Evolutionary conservation across 2,329 filamentous ascomycete species (phyloP), one percentile per base, ranked within the genome.

Genomic region (Penicillium sp.): DNA sequence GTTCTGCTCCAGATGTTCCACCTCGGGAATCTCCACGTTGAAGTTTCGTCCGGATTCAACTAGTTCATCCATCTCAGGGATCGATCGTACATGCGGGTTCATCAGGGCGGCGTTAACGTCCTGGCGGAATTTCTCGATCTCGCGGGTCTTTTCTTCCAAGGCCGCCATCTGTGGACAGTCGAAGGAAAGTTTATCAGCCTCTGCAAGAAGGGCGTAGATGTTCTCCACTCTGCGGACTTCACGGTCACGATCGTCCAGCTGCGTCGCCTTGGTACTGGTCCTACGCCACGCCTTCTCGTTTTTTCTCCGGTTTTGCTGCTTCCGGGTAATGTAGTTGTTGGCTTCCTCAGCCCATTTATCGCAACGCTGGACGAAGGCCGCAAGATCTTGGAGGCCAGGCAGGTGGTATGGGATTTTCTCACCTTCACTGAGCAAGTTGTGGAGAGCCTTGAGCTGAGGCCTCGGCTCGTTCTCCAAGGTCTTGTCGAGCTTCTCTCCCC

Each of bases 311-410:
- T 93, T 94, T 66, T 95, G 90, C 69, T 95, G 90, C 70, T 98
- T 98, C 53, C 92, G 85, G 42, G 92, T 89, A 57, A 89, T 95
- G 70, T 93, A 98, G 60, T 85, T 89, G 56, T 86, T 92, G 49
- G 92, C 92, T 68, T 96, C 90, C 56, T 96, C 92, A 47, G 95
- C 87, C 85, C 93, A 95, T 60, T 94, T 88, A 64, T 95, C 93
- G 71, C 92, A 96, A 56, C 86, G 83, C 54, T 95, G 88, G 62
- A 98, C 92, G 68, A 94, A 98, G 50, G 82, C 78, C 66, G 81
- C 84, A 52, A 98, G 75, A 53, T 85, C 78, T 54, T 84, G 76
- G 47, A 98, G 75, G 46, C 87, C 89, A 49, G 82, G 80, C 45
- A 98, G 76, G 41, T 87, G 83, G 72, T 85, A 93, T 41, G 90